Conservation (phyloP, 2,329 filamentous ascomycete genomes). For the Exophiala dermatitidis region DNA sequence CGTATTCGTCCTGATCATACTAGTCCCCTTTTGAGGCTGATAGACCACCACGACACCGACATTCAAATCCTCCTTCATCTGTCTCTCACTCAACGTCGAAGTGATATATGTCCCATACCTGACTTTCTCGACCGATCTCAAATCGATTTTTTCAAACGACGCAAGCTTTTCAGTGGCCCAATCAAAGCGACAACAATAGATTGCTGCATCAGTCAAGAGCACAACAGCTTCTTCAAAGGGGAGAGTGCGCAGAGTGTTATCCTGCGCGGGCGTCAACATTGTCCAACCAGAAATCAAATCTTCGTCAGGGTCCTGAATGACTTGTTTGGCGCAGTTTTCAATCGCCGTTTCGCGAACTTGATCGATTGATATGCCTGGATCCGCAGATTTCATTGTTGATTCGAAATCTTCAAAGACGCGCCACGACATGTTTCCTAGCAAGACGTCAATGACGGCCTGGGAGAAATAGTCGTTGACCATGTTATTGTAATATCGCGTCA, state of each 20-base stretch:
- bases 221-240: slow-evolving; percentile 86
- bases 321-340: slow-evolving; percentile 78
- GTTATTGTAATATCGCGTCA: slow-evolving; percentile 69
- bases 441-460: slow-evolving; percentile 88
- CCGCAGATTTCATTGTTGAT: slow-evolving; percentile 82
- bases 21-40: slow-evolving; percentile 56
- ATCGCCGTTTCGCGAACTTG: slow-evolving; percentile 84
- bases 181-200: slow-evolving; percentile 88
- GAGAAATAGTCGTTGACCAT: slow-evolving; percentile 98
- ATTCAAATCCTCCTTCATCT: slow-evolving; percentile 71
- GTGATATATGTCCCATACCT: slow-evolving; percentile 84
- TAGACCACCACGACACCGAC: slow-evolving; percentile 78
- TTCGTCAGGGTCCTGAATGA: slow-evolving; percentile 74
- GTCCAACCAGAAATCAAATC: slow-evolving; percentile 88
- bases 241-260: slow-evolving; percentile 61
- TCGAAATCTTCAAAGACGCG: slow-evolving; percentile 92
- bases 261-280: slow-evolving; percentile 64
- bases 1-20: slow-evolving; percentile 76
- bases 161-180: slow-evolving; percentile 93
- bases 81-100: slow-evolving; percentile 68
- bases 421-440: slow-evolving; percentile 79
- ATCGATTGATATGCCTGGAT: slow-evolving; percentile 79
- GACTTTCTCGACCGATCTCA: slow-evolving; percentile 65
- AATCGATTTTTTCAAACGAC: slow-evolving; percentile 77
- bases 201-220: slow-evolving; percentile 71